Base-by-base conservation (phyloP, 768 basidiomycete genomes). In the Ramaria sp. region DNA sequence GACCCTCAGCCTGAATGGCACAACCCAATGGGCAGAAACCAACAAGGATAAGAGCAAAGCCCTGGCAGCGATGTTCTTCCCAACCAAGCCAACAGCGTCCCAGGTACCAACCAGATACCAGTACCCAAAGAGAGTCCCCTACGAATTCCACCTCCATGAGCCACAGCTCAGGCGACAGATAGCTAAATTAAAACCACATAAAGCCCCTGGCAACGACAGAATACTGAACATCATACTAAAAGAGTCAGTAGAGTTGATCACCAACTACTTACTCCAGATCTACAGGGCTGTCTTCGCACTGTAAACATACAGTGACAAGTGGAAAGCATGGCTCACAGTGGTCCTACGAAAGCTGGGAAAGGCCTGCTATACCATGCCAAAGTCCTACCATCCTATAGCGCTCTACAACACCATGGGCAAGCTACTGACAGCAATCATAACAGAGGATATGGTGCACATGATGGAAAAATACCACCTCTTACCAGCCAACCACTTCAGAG, bases 321-420 rank as follows among this genome's bases (percentile, higher is more conserved):
- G 71, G 71, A 59, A 61, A n/a, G 12, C 58, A 0, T 71, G 62
- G 31, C 65, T 54, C 0, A 73, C 69, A 0, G 55, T 71, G 0
- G 65, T 72, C 0, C 60, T 76, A 0, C 47, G 63, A 0, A 77
- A 78, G 52, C 73, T 72, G 0, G 69, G 70, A 0, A 67, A 68
- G 38, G 53, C 64, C 0, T 50, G 67, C 59, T 78, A 78, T 62
- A 52, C 63, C 0, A 34, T 63, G 0, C 55, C 73, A 0, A 71
- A 70, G 33, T 66, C 72, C 0, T 72, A 72, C 39, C 54, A 68
- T 0, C 75, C 74, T 0, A 73, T 78, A 1, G 68, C 66, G 0
- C 70, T 76, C 0, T 62, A 73, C 1, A 59, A 70, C 42, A 69
- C 67, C 0, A 53, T 66, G 0, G 65, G 59, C 0, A 75, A 75